phyloP scores from a whole-genome alignment of 2,329 filamentous ascomycete species.

The Fusarium mexicanum region DNA sequence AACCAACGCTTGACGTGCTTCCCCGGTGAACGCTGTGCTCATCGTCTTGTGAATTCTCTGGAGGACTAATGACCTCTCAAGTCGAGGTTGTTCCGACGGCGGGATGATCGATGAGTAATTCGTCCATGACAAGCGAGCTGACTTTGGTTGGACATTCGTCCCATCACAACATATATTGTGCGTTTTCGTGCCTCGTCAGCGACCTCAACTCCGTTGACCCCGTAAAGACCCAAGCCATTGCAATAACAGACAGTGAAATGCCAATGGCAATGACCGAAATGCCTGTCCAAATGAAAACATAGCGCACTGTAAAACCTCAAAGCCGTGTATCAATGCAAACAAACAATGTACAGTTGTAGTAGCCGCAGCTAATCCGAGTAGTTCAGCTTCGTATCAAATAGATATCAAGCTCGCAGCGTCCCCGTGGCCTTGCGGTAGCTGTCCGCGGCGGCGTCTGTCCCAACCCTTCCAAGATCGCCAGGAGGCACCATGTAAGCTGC shows the following conservation, averaged over 20 bases:
- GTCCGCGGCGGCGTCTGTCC: conserved; percentile 6
- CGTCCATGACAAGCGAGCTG: conserved; percentile 13
- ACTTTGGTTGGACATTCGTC: background rate
- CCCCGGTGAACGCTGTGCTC: conserved; percentile 32
- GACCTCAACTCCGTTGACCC: background rate
- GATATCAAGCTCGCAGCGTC: conserved; percentile 20
- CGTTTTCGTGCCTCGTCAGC: conserved; percentile 10
- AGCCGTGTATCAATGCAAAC: background rate
- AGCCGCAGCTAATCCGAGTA: background rate
- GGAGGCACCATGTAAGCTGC: conserved; percentile 34
- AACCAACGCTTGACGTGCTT: conserved; percentile 34
- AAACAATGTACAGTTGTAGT: conserved; percentile 1
- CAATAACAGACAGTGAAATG: background rate
- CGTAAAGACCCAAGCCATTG: background rate
- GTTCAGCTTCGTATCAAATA: background rate
- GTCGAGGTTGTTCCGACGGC: conserved; percentile 9
- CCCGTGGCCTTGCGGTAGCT: conserved; percentile 35
- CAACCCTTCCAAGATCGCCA: conserved; percentile 22
- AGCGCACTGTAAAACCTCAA: conserved; percentile 6
- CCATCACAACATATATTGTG: background rate
- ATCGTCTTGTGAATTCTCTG: background rate
- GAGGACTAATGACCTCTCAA: background rate
- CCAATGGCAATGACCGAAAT: background rate
- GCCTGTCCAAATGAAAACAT: background rate
- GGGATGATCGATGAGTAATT: conserved; percentile 15